These are phyloP conservation scores for Daldinia sp. DNA, from an alignment of 2,329 filamentous ascomycete genomes.

Conservation along the genomic window DNA sequence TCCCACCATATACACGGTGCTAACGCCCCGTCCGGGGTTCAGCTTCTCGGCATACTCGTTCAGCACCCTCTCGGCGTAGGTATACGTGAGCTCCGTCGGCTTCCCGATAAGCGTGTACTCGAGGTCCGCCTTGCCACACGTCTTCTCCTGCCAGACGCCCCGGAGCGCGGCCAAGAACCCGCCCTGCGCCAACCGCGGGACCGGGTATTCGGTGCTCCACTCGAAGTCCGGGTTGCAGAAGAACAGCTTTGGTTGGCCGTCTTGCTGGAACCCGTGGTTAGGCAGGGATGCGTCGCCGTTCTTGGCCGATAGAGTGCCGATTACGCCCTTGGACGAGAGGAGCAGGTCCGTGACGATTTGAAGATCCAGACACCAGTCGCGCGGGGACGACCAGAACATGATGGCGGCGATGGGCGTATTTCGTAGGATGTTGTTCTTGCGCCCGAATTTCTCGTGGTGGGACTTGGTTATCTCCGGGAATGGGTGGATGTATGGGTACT, in stretches of 20 bases:
- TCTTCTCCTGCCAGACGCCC: conserved; percentile 66
- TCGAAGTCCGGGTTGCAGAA: conserved; percentile 76
- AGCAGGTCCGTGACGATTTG: conserved; percentile 47
- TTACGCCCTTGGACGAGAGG: conserved; percentile 58
- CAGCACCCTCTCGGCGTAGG: conserved; percentile 70
- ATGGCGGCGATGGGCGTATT: conserved; percentile 44
- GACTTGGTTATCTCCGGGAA: conserved; percentile 50
- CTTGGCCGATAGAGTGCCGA: conserved; percentile 68
- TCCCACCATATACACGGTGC: conserved; percentile 77
- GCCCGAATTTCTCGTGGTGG: conserved; percentile 50
- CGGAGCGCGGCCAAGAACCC: conserved; percentile 71
- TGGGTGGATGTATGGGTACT: conserved; percentile 42
- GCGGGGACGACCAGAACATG: conserved; percentile 47
- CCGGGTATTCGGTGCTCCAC: conserved; percentile 72
- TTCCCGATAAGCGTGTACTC: conserved; percentile 71
- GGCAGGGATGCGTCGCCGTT: conserved; percentile 56
- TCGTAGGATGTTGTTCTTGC: conserved; percentile 35
- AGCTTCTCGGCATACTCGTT: conserved; percentile 38
- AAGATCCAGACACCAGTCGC: conserved; percentile 49
- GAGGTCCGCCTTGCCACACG: conserved; percentile 53
- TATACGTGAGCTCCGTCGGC: conserved; percentile 68
- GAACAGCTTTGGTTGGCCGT: conserved; percentile 71
- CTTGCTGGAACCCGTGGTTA: conserved; percentile 55
- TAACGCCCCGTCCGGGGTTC: conserved; percentile 36
- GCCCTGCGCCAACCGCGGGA: conserved; percentile 74